Conservation (phyloP, 768 basidiomycete genomes). For the Stropharia rugosoannulata region DNA sequence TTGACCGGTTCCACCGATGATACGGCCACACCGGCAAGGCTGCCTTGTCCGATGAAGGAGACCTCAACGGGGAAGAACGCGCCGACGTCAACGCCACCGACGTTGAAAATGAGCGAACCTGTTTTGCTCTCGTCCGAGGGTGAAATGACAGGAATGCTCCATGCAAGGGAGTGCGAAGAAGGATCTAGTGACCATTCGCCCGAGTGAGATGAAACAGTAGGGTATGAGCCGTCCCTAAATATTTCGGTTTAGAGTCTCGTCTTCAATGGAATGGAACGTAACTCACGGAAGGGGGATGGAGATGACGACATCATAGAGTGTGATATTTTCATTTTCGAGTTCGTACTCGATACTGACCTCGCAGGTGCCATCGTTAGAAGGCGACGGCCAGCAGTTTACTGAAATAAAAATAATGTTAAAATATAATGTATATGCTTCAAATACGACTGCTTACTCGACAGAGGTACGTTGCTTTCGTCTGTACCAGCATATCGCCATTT, state of each 20-base stretch:
- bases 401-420: background rate
- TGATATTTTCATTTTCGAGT: constrained; percentile 80
- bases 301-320: constrained; percentile 82
- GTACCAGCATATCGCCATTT: constrained; percentile 91
- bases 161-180: constrained; percentile 77
- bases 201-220: constrained; percentile 72
- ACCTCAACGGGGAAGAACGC: constrained; percentile 94
- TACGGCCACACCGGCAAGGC: constrained; percentile 75
- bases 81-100: constrained; percentile 78
- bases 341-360: constrained; percentile 98
- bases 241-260: background rate
- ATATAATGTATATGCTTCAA: background rate
- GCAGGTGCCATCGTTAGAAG: constrained; percentile 87
- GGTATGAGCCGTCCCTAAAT: constrained; percentile 75
- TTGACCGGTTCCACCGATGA: constrained; percentile 53
- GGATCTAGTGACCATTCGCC: constrained; percentile 85
- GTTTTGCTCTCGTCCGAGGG: constrained; percentile 57
- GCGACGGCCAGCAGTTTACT: constrained; percentile 98
- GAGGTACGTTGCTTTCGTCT: constrained; percentile 88
- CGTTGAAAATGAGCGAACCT: constrained; percentile 89
- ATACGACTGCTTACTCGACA: constrained; percentile 68
- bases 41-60: constrained; percentile 77
- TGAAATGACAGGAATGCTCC: constrained; percentile 75
- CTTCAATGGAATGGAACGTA: background rate
- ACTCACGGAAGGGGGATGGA: constrained; percentile 92